phyloP scores from a whole-genome alignment of 2,329 filamentous ascomycete species.

The Fusarium sp. region DNA sequence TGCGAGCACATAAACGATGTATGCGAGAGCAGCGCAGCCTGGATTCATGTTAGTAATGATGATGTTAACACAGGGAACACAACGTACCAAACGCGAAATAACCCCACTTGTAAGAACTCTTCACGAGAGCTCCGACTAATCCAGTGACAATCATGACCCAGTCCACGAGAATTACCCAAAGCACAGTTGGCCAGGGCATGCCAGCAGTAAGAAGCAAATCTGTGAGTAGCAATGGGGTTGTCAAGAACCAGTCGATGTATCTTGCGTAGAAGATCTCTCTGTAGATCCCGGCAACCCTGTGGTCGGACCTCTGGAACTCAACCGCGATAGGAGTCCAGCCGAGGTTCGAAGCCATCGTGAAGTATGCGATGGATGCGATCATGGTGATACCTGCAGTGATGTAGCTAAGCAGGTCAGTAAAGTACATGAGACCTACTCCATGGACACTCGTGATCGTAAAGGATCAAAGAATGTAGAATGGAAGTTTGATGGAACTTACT shows the following conservation, averaged over 20 bases:
- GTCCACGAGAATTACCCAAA: constrained; percentile 57
- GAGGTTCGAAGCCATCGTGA: constrained; percentile 60
- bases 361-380: constrained; percentile 62
- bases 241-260: constrained; percentile 62
- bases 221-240: constrained; percentile 70
- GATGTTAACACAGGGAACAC: fast-evolving
- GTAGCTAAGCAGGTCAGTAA: constrained; percentile 44
- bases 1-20: constrained; percentile 56
- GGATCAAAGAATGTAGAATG: fast-evolving
- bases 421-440: fast-evolving
- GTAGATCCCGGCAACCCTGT: constrained; percentile 58
- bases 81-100: constrained; percentile 59
- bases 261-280: constrained; percentile 66
- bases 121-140: constrained; percentile 57
- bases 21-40: constrained; percentile 54
- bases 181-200: constrained; percentile 62
- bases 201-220: constrained; percentile 70
- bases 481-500: constrained; percentile 32
- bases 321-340: constrained; percentile 58
- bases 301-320: constrained; percentile 57
- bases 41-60: fast-evolving
- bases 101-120: constrained; percentile 65
- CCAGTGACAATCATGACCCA: constrained; percentile 59
- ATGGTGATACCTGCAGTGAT: constrained; percentile 59
- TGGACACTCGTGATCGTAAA: fast-evolving